These are phyloP conservation scores for Aegilops bicornis DNA, from an alignment of 176 grass and related monocot species.

Conservation along the genomic window DNA sequence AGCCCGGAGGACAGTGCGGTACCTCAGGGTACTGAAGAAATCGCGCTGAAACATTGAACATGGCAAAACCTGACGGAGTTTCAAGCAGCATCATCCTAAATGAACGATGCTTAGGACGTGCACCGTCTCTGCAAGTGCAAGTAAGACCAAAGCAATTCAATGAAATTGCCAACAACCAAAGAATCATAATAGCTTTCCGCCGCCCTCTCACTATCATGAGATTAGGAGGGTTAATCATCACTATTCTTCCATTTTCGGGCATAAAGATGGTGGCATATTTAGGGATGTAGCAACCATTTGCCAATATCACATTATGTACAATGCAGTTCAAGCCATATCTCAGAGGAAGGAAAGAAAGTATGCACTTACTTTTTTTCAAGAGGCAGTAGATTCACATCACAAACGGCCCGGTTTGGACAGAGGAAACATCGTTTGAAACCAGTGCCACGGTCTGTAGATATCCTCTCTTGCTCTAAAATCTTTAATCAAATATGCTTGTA, in stretches of 20 bases:
- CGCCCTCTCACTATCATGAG: too few species aligned
- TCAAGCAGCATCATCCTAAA: neutral
- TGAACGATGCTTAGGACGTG: neutral
- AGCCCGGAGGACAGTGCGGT: neutral
- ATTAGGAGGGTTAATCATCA: too few species aligned
- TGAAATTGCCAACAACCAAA: too few species aligned
- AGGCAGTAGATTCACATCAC: too few species aligned
- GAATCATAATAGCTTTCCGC: too few species aligned
- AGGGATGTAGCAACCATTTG: too few species aligned
- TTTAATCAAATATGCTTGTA: conserved; percentile 41
- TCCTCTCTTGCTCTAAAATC: conserved; percentile 91
- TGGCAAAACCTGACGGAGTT: neutral
- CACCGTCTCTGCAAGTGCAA: too few species aligned
- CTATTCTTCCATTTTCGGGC: too few species aligned
- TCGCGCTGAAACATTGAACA: neutral
- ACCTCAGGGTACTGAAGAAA: neutral
- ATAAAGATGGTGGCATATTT: too few species aligned
- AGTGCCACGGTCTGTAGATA: conserved; percentile 87
- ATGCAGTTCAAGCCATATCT: neutral
- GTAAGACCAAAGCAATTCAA: too few species aligned
- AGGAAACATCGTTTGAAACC: conserved; percentile 70
- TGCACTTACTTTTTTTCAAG: neutral
- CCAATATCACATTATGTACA: neutral
- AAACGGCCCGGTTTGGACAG: too few species aligned
- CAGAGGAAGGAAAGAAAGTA: neutral